Percentiles rank a stretch among this genome's conserved stretches.
Evolutionary conservation across 805 yeast species (phyloP).

Genomic region (Wickerhamomyces xylosicus): DNA sequence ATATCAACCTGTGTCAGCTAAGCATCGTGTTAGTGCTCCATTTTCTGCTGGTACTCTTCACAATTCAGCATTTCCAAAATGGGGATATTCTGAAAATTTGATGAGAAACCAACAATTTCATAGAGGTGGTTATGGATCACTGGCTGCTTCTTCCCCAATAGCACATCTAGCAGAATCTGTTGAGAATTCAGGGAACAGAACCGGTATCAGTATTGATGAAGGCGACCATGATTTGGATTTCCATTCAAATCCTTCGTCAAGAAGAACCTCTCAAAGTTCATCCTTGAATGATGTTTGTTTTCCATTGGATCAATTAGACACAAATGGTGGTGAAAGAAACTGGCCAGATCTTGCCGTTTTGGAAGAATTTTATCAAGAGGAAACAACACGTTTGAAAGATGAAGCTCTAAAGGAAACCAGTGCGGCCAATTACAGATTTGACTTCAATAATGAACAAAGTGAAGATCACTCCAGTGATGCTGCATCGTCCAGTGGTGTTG

Average conservation of each 20-base stretch:
- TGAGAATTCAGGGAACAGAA: neutral
- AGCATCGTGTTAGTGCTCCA: neutral
- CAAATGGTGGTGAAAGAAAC: conserved; percentile 18
- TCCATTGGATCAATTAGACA: conserved; percentile 38
- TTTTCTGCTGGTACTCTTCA: neutral
- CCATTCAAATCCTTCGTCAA: conserved; percentile 31
- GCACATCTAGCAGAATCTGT: conserved; percentile 4
- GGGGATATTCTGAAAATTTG: neutral
- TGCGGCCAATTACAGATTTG: conserved; percentile 26
- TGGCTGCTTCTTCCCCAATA: conserved; percentile 1
- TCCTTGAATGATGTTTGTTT: conserved; percentile 89
- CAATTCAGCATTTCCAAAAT: neutral
- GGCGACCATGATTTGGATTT: conserved; percentile 20
- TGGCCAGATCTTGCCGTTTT: conserved; percentile 85
- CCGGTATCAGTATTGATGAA: conserved; percentile 2
- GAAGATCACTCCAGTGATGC: conserved; percentile 2
- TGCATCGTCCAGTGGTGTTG: conserved; percentile 15
- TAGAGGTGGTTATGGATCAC: conserved; percentile 2
- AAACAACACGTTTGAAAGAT: conserved; percentile 36
- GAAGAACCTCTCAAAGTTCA: conserved; percentile 41
- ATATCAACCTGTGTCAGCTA: neutral
- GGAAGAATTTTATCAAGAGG: conserved; percentile 70
- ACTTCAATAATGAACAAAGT: conserved; percentile 16
- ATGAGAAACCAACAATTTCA: neutral
- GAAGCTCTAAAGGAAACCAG: conserved; percentile 29